Percentiles rank a stretch among this genome's conserved stretches.
phyloP scores from a whole-genome alignment of 2,329 filamentous ascomycete species.

The Colletotrichum sp. region DNA sequence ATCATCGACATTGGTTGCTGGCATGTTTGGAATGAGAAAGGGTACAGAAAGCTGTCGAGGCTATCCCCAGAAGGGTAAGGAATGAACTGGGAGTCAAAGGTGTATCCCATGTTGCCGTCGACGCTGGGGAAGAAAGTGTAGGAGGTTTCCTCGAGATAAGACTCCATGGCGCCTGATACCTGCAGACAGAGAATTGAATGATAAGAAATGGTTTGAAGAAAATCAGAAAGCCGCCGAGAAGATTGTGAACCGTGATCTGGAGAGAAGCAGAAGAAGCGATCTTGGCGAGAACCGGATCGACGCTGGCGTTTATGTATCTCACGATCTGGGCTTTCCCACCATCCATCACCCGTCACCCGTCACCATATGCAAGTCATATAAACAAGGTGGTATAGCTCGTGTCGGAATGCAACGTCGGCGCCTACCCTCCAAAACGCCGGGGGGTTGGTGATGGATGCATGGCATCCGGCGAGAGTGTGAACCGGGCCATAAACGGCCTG shows the following conservation, averaged over 20 bases:
- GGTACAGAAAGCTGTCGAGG: neutral
- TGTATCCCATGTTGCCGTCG: neutral
- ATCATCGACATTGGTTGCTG: neutral
- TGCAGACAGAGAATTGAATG: neutral
- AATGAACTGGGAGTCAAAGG: slow-evolving; percentile 6
- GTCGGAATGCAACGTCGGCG: slow-evolving; percentile 1
- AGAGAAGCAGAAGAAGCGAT: neutral
- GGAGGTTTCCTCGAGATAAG: neutral
- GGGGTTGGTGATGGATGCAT: neutral
- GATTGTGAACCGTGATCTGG: neutral
- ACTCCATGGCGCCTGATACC: neutral
- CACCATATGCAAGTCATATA: slow-evolving; percentile 4
- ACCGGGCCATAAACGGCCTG: neutral
- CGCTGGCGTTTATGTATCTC: slow-evolving; percentile 14
- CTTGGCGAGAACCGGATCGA: slow-evolving; percentile 4
- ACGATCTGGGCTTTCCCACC: neutral
- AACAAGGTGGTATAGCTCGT: slow-evolving; percentile 8
- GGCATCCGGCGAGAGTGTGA: neutral
- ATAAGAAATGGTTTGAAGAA: neutral
- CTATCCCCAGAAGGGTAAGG: neutral
- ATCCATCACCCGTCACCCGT: neutral
- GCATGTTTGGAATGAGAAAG: neutral
- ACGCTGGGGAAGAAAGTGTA: neutral
- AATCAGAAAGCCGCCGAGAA: neutral
- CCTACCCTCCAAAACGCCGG: neutral